Conservation (phyloP, 306 rosid genomes). For the Gastrolobium villosum region DNA sequence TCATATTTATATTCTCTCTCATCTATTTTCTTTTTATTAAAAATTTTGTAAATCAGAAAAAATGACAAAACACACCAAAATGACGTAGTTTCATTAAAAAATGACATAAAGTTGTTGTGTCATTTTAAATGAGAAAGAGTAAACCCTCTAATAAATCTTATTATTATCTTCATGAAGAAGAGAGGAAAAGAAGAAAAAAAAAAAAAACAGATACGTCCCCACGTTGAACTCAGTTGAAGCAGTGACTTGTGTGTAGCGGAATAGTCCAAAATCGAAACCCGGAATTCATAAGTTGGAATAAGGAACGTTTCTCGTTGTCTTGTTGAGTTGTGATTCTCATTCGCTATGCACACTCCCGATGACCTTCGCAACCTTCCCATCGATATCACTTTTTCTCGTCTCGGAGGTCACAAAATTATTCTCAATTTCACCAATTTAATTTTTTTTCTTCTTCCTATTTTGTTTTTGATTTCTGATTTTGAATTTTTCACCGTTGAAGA, state of each 20-base stretch:
- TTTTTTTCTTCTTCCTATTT: neutral
- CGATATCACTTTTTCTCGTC: conserved; percentile 93
- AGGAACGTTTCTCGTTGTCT: neutral
- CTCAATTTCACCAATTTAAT: neutral
- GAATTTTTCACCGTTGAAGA: conserved; percentile 58
- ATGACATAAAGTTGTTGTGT: no score
- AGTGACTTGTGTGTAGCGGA: neutral
- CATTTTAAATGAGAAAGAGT: no score
- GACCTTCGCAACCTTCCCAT: conserved; percentile 86
- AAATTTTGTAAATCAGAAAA: no score
- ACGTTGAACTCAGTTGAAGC: conserved; percentile 6
- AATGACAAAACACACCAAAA: no score
- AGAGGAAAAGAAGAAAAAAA: no score
- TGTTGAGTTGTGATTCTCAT: neutral
- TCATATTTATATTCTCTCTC: no score
- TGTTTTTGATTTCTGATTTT: conserved; percentile 27
- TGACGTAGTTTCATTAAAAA: no score
- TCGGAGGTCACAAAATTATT: conserved; percentile 69
- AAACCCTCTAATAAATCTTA: no score
- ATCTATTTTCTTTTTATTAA: no score
- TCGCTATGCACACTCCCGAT: conserved; percentile 68
- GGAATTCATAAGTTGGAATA: neutral
- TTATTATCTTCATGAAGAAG: no score
- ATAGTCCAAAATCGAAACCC: conserved; percentile 10
- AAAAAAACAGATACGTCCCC: neutral